Base-by-base conservation (phyloP, 2,329 filamentous ascomycete species). In the Colletotrichum eremochloae region DNA sequence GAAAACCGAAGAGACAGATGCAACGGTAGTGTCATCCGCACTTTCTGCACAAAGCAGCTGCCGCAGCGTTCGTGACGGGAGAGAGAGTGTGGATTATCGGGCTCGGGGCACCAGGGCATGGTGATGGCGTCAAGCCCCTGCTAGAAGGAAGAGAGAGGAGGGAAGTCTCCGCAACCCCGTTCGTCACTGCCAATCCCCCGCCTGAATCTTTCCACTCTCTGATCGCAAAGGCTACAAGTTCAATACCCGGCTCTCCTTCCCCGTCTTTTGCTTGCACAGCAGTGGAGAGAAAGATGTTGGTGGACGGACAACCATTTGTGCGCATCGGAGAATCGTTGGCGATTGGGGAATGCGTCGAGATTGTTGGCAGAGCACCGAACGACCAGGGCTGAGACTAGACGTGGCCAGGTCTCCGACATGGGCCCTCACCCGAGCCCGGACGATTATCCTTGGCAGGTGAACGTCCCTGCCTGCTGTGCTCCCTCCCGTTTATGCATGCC, bases 301-400 rank as follows among this genome's bases (percentile, higher is more conserved):
- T 52, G 69, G 52, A 63, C 38, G 55, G 46, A 24, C 60, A 40
- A 63, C 66, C 66, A 61, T 72, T 61, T 40, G 58, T 57, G 60
- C 66, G 48, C 48, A 40, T 24, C 36, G 33, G 24, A n/a, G 8
- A 48, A 55, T 64, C 44, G 48, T 55, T 56, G 66, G 29, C 31
- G 29, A 60, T 20, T 40, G 31, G 53, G 58, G 69, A 72, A 72
- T 72, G 69, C 60, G 40, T 61, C 40, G 53, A 61, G 33, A 69
- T 72, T 72, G 48, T 69, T 60, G 69, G 66, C 53, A 60, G 63
- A 69, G 66, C 29, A 61, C 68, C 60, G 60, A 61, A 46, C 44
- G 40, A 62, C 55, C 65, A 63, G 42, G 68, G 58, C 65, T 63
- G 58, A 68, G 44, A 61, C 67, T 60, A 53, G 29, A 50, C 38